Percentiles rank a stretch among this genome's conserved stretches.
These are phyloP conservation scores for Malania oleifera DNA, from an alignment of 164 flowering plant genomes.

Conservation along the genomic window DNA sequence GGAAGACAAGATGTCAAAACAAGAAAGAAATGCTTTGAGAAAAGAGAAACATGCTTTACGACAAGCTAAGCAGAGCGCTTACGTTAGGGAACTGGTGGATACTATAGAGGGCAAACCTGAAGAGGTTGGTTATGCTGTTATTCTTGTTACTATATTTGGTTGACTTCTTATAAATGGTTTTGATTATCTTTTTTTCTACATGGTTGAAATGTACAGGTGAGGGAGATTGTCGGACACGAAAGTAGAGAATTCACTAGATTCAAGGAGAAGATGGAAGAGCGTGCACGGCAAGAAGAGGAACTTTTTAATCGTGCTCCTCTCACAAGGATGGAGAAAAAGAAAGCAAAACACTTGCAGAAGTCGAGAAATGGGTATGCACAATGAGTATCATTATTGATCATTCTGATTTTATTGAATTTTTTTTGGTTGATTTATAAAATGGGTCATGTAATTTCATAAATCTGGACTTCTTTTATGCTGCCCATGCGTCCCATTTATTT, in stretches of 20 bases:
- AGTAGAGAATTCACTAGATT: conserved; percentile 1
- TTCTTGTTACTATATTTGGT: neutral
- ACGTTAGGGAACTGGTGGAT: neutral
- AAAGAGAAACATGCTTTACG: conserved; percentile 1
- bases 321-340: conserved; percentile 1
- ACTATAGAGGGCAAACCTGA: neutral
- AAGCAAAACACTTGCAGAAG: neutral
- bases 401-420: no score
- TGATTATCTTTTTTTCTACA: neutral
- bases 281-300: conserved; percentile 3
- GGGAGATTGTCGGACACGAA: neutral
- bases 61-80: neutral
- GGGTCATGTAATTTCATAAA: no score
- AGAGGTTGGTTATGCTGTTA: neutral
- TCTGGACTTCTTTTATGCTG: no score
- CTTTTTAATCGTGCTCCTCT: conserved; percentile 3
- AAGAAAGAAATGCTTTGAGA: conserved; percentile 3
- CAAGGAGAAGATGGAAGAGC: neutral
- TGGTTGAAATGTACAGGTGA: neutral
- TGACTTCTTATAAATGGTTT: no score
- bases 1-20: conserved; percentile 1
- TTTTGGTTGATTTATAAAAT: no score
- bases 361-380: conserved; percentile 2
- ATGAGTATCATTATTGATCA: no score
- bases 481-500: no score